phyloP scores from a whole-genome alignment of 1,139 yeast species.

The Kodamaea anthophila region DNA sequence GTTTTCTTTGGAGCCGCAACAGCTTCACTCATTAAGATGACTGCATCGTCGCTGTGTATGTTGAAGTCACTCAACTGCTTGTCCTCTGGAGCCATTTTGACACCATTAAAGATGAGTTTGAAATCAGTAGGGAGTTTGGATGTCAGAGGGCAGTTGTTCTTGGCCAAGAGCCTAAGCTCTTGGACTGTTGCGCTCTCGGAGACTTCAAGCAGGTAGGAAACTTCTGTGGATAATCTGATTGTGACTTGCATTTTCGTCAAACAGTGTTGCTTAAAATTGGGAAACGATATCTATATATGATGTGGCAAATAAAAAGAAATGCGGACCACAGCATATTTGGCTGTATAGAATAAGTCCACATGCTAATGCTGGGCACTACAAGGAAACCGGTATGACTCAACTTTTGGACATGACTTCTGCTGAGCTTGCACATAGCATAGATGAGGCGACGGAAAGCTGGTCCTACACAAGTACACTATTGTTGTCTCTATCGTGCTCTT shows the following conservation, averaged over 20 bases:
- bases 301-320: slow-evolving; percentile 9
- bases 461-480: no score
- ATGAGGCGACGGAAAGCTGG: no score
- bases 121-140: slow-evolving; percentile 34
- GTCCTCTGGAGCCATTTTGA: slow-evolving; percentile 34
- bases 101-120: slow-evolving; percentile 50
- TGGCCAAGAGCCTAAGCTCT: slow-evolving; percentile 41
- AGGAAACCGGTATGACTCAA: no score
- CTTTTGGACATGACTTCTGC: no score
- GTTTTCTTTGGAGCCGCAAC: slow-evolving; percentile 29
- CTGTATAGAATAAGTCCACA: not conserved
- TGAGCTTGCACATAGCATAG: no score
- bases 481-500: no score
- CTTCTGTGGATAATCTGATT: slow-evolving; percentile 39
- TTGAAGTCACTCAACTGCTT: slow-evolving; percentile 20
- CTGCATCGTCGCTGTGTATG: slow-evolving; percentile 20
- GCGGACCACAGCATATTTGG: slow-evolving; percentile 4
- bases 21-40: slow-evolving; percentile 39
- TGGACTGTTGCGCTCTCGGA: slow-evolving; percentile 46
- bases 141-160: slow-evolving; percentile 33
- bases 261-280: not conserved
- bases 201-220: slow-evolving; percentile 37
- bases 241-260: slow-evolving; percentile 30
- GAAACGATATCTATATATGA: slow-evolving; percentile 6
- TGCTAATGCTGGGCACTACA: no score